Conservation (phyloP, 148 eudicot species). For the Vaccinium myrtillus region DNA sequence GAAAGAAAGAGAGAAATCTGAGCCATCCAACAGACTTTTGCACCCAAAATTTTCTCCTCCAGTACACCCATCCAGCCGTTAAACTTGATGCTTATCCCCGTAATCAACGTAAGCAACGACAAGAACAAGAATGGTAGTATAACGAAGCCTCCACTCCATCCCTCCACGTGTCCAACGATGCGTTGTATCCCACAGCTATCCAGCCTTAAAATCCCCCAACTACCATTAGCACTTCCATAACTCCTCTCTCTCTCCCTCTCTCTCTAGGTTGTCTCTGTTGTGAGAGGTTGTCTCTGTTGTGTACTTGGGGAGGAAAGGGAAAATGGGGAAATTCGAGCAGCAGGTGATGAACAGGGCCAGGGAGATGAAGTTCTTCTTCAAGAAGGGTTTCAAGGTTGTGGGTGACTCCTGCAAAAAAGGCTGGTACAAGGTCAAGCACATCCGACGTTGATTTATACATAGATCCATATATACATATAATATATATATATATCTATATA, state of each 20-base stretch:
- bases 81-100: not conserved
- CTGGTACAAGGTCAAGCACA: conserved; percentile 61
- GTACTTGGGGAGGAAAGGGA: not conserved
- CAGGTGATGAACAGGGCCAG: conserved; percentile 60
- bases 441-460: conserved; percentile 11
- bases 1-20: too few relatives aligned
- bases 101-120: conserved; percentile 4
- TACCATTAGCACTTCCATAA: not conserved
- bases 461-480: not conserved
- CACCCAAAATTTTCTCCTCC: too few relatives aligned
- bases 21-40: too few relatives aligned
- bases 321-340: conserved; percentile 49
- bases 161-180: conserved; percentile 16
- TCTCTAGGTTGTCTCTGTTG: not conserved
- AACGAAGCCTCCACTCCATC: not conserved
- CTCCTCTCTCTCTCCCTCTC: not conserved
- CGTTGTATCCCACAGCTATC: conserved; percentile 19
- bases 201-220: not conserved
- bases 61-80: too few relatives aligned
- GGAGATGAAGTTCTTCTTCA: conserved; percentile 45
- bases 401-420: conserved; percentile 61
- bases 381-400: conserved; percentile 51
- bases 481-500: not conserved
- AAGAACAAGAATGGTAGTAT: not conserved
- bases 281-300: not conserved